These are phyloP conservation scores for Quercus suber DNA, from an alignment of 306 rosid species.

Conservation along the genomic window DNA sequence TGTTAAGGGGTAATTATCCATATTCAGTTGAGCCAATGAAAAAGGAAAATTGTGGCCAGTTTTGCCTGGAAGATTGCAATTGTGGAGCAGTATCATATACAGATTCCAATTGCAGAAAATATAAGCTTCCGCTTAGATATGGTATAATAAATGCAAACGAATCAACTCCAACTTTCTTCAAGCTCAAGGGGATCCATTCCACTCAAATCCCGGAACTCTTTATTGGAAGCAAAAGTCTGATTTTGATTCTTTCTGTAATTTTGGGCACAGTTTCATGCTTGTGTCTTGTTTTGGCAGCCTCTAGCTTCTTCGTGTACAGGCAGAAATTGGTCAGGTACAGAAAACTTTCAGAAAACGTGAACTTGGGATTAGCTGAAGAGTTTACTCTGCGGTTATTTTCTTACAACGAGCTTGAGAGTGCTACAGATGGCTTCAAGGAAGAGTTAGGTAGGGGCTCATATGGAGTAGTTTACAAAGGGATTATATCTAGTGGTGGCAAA, in stretches of 20 bases:
- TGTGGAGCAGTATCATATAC: too few species aligned
- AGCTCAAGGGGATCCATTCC: too few species aligned
- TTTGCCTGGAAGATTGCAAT: too few species aligned
- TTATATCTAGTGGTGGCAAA: accelerated
- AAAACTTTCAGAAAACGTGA: neutral
- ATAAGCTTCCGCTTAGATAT: too few species aligned
- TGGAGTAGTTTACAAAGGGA: too few species aligned
- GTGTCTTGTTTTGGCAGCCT: neutral
- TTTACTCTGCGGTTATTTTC: neutral
- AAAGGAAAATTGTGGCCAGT: accelerated
- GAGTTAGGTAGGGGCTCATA: neutral
- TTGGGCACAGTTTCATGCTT: neutral
- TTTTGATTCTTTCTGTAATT: neutral
- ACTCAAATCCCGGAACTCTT: accelerated
- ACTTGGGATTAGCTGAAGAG: conserved; percentile 4
- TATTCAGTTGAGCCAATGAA: accelerated
- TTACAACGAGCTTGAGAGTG: neutral
- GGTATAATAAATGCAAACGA: accelerated
- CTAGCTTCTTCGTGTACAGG: neutral
- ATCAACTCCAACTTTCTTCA: accelerated
- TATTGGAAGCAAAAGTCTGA: too few species aligned
- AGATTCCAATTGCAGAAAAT: accelerated
- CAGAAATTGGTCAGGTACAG: neutral
- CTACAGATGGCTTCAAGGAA: neutral
- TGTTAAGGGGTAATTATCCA: accelerated